Percentiles rank a stretch among this genome's conserved stretches.
These are phyloP conservation scores for Amanita phalloides DNA, from an alignment of 768 basidiomycete genomes.

Conservation along the genomic window DNA sequence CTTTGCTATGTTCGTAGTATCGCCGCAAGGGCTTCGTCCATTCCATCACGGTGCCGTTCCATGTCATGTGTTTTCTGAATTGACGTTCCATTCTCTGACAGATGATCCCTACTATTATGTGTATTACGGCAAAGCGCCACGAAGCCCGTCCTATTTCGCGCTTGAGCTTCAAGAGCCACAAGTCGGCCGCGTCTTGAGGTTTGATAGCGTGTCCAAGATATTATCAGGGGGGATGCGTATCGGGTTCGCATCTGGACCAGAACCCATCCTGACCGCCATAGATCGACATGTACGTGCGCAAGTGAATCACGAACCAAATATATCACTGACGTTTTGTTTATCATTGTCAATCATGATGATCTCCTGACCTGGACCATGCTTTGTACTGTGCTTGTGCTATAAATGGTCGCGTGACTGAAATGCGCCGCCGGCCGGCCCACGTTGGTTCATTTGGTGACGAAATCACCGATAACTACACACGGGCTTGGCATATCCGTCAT, in stretches of 20 bases:
- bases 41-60: not conserved
- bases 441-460: not conserved
- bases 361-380: not conserved
- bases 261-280: constrained; percentile 52
- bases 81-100: constrained; percentile 14
- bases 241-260: constrained; percentile 75
- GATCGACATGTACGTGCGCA: constrained; percentile 48
- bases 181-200: constrained; percentile 73
- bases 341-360: not conserved
- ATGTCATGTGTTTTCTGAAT: not conserved
- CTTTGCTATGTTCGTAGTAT: not conserved
- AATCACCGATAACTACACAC: not conserved
- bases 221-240: constrained; percentile 68
- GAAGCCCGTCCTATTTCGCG: constrained; percentile 72
- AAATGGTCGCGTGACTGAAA: not conserved
- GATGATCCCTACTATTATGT: constrained; percentile 77
- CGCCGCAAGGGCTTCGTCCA: not conserved
- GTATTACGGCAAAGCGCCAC: constrained; percentile 56
- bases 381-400: not conserved
- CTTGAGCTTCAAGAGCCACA: constrained; percentile 60
- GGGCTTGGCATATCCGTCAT: not conserved
- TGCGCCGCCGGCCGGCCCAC: not conserved
- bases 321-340: not conserved
- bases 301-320: no score
- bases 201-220: constrained; percentile 86